phyloP scores from a whole-genome alignment of 495 filamentous ascomycete genomes.

The Penicillium alfredii region DNA sequence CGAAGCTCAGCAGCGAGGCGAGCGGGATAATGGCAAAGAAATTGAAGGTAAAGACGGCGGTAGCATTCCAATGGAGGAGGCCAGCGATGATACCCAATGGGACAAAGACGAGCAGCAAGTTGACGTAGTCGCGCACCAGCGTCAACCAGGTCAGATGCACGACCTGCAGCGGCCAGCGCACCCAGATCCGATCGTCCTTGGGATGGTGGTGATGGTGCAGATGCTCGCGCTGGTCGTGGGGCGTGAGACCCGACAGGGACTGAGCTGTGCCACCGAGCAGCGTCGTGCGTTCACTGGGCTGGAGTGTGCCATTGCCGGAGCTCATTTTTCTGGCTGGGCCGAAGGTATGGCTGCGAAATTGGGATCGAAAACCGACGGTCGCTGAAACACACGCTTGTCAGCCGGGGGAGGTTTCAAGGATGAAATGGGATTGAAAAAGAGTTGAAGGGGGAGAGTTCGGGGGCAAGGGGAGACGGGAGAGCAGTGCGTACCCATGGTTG shows the following conservation, averaged over 20 bases:
- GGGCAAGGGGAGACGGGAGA: too few relatives aligned
- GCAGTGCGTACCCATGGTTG: too few relatives aligned
- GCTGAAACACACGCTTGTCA: conserved; percentile 14
- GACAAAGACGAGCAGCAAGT: conserved; percentile 82
- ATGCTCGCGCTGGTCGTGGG: conserved; percentile 12
- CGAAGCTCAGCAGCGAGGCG: conserved; percentile 87
- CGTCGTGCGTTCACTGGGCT: conserved; percentile 27
- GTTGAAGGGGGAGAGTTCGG: not conserved
- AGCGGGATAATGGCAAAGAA: conserved; percentile 95
- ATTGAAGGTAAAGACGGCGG: conserved; percentile 79
- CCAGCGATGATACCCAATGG: conserved; percentile 83
- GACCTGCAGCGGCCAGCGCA: conserved; percentile 51
- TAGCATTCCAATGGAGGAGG: conserved; percentile 62
- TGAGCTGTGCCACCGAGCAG: conserved; percentile 22
- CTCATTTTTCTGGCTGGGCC: conserved; percentile 30
- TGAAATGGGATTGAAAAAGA: conserved; percentile 2
- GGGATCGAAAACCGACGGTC: conserved; percentile 24
- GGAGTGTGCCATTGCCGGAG: conserved; percentile 20
- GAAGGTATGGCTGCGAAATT: conserved; percentile 31
- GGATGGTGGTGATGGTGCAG: conserved; percentile 20
- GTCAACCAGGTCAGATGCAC: conserved; percentile 47
- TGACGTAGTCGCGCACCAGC: conserved; percentile 69
- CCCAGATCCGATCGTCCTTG: conserved; percentile 40
- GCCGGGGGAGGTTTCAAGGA: not conserved
- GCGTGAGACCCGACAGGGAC: conserved; percentile 14